Conservation (phyloP, 2,329 filamentous ascomycete species). For the Xylaria sp. region DNA sequence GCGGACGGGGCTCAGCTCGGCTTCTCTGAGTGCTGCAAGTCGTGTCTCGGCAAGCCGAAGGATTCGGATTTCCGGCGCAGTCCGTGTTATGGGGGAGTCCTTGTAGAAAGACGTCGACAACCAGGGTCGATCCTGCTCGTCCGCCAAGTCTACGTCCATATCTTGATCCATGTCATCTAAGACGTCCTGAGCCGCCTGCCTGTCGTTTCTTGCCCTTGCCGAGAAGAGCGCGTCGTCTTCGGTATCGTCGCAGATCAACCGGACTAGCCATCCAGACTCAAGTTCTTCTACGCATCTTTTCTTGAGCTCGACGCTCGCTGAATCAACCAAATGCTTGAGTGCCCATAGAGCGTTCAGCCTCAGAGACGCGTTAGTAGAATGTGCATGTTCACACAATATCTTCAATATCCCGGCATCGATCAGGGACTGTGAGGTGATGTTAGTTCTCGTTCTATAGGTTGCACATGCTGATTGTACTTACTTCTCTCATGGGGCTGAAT, state of each 20-base stretch:
- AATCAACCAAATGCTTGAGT: slow-evolving; percentile 84
- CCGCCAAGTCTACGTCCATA: slow-evolving; percentile 56
- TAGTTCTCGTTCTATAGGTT: slow-evolving; percentile 6
- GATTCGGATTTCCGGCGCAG: slow-evolving; percentile 28
- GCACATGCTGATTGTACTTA: slow-evolving; percentile 48
- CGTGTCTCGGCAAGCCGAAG: slow-evolving; percentile 54
- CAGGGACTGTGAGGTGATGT: slow-evolving; percentile 58
- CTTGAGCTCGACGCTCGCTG: slow-evolving; percentile 71
- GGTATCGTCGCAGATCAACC: slow-evolving; percentile 69
- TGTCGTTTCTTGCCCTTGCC: slow-evolving; percentile 39
- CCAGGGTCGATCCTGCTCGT: slow-evolving; percentile 43
- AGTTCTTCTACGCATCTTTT: slow-evolving; percentile 77
- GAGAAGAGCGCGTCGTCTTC: slow-evolving; percentile 55
- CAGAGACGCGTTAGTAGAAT: slow-evolving; percentile 76
- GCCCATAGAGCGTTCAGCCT: slow-evolving; percentile 90
- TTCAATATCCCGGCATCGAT: slow-evolving; percentile 74
- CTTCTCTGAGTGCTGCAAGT: slow-evolving; percentile 59
- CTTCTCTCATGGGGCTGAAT: slow-evolving; percentile 88
- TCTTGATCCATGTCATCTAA: slow-evolving; percentile 58
- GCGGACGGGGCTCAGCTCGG: slow-evolving; percentile 68
- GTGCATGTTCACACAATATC: slow-evolving; percentile 80
- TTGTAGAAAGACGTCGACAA: slow-evolving; percentile 24
- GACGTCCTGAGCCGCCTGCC: slow-evolving; percentile 23
- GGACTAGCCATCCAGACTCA: slow-evolving; percentile 77
- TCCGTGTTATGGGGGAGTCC: slow-evolving; percentile 9